Conservation (phyloP, 371 early-diverging fungal genomes). For the Fennellomyces sp. region DNA sequence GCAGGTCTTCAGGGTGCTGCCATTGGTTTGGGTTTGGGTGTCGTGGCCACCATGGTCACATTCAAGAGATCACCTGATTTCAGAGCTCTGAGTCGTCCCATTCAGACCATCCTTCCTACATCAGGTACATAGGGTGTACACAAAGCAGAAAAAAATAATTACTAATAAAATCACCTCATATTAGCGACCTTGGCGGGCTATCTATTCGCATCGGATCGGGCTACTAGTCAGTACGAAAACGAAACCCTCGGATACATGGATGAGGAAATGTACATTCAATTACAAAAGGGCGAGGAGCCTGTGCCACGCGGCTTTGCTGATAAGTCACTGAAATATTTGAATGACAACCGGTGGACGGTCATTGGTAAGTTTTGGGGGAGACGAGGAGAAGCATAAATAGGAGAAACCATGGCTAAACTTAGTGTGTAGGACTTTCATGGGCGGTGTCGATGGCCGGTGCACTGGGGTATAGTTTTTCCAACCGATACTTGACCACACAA, state of each 20-base stretch:
- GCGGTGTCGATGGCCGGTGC: slow-evolving; percentile 70
- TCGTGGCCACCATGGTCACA: slow-evolving; percentile 32
- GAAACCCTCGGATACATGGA: slow-evolving; percentile 45
- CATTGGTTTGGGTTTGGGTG: slow-evolving; percentile 49
- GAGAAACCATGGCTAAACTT: neutral
- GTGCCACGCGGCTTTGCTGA: neutral
- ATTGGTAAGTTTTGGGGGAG: slow-evolving; percentile 42
- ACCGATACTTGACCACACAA: slow-evolving; percentile 67
- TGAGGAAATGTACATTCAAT: slow-evolving; percentile 29
- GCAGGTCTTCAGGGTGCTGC: slow-evolving; percentile 48
- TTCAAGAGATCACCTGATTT: slow-evolving; percentile 44
- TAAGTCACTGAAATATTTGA: slow-evolving; percentile 33
- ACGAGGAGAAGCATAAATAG: neutral
- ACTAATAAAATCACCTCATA: neutral
- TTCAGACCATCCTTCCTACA: slow-evolving; percentile 42
- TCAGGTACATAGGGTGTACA: slow-evolving; percentile 27
- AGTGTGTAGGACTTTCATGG: slow-evolving; percentile 65
- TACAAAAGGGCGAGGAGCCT: slow-evolving; percentile 7
- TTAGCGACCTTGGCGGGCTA: slow-evolving; percentile 49
- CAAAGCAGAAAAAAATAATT: neutral
- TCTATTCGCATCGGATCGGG: slow-evolving; percentile 47
- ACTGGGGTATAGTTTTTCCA: slow-evolving; percentile 64
- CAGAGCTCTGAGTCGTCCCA: slow-evolving; percentile 37
- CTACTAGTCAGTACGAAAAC: slow-evolving; percentile 40
- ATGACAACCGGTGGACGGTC: slow-evolving; percentile 53